phyloP scores from a whole-genome alignment of 1,139 yeast species.

The Kurtzmaniella natalensis region DNA sequence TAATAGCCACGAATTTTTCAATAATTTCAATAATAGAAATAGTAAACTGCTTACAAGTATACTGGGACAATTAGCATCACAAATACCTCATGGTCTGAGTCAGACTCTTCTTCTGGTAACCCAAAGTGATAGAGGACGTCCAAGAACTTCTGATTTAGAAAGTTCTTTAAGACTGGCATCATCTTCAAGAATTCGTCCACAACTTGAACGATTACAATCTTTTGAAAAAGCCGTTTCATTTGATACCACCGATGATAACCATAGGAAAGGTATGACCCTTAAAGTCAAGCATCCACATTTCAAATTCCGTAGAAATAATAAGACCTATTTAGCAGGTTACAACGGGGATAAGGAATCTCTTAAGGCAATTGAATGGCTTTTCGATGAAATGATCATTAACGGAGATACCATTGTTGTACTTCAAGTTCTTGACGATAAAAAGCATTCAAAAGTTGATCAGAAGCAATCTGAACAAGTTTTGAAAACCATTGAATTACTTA shows the following conservation, averaged over 20 bases:
- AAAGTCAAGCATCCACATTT: constrained; percentile 56
- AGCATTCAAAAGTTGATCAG: constrained; percentile 23
- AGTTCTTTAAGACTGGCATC: constrained; percentile 8
- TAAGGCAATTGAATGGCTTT: constrained; percentile 61
- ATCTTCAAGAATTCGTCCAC: constrained; percentile 8
- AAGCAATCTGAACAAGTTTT: constrained; percentile 30
- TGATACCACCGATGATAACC: constrained; percentile 41
- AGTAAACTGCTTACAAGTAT: constrained; percentile 1
- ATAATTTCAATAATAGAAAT: not conserved
- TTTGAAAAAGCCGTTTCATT: constrained; percentile 46
- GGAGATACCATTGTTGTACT: constrained; percentile 64
- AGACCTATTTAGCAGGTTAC: constrained; percentile 61
- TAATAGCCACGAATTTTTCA: constrained; percentile 9
- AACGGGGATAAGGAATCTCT: constrained; percentile 55
- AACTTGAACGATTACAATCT: constrained; percentile 10
- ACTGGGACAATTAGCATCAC: not conserved
- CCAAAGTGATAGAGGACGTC: not conserved
- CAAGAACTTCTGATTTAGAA: not conserved
- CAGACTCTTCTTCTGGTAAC: not conserved
- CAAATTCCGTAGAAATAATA: constrained; percentile 50
- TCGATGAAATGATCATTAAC: constrained; percentile 57
- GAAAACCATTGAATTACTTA: constrained; percentile 42
- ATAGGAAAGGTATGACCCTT: constrained; percentile 45
- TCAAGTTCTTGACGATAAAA: constrained; percentile 51
- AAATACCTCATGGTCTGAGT: not conserved